phyloP scores from a whole-genome alignment of 495 filamentous ascomycete species.

The Physcia stellaris region DNA sequence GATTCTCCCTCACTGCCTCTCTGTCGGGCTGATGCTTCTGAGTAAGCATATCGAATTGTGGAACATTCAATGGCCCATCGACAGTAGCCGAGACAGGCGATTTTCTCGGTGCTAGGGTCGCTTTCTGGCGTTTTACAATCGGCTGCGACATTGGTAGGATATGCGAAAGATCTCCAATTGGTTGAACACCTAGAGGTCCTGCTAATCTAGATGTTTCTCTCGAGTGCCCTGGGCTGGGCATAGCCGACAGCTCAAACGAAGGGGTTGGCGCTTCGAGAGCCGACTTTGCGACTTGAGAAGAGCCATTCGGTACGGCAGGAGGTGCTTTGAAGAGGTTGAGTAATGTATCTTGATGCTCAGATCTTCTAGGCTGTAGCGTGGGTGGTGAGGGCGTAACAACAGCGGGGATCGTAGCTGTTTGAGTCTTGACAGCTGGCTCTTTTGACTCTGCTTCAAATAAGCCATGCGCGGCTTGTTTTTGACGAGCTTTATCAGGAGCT shows the following conservation, averaged over 20 bases:
- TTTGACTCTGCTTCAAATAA: too few relatives aligned
- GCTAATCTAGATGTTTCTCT: constrained; percentile 7
- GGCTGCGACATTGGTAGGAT: too few relatives aligned
- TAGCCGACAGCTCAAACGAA: constrained; percentile 16
- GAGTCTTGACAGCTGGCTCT: too few relatives aligned
- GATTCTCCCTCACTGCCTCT: neutral
- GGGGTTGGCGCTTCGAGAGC: constrained; percentile 4
- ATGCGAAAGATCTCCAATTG: too few relatives aligned
- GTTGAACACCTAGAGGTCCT: too few relatives aligned
- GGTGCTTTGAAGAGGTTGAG: constrained; percentile 19
- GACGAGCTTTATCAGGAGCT: neutral
- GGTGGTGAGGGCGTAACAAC: too few relatives aligned
- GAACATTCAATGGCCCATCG: constrained; percentile 34
- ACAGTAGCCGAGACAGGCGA: constrained; percentile 31
- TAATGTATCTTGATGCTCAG: constrained; percentile 20
- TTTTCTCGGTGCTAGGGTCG: constrained; percentile 4
- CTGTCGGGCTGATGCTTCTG: too few relatives aligned
- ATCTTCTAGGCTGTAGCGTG: too few relatives aligned
- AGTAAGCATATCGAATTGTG: constrained; percentile 29
- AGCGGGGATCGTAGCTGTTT: too few relatives aligned
- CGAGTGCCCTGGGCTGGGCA: constrained; percentile 10
- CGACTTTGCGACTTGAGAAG: neutral
- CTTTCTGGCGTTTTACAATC: neutral
- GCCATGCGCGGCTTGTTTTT: too few relatives aligned
- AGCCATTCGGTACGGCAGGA: neutral